These are phyloP conservation scores for Xylaria grammica DNA, from an alignment of 495 filamentous ascomycete genomes.

Conservation along the genomic window DNA sequence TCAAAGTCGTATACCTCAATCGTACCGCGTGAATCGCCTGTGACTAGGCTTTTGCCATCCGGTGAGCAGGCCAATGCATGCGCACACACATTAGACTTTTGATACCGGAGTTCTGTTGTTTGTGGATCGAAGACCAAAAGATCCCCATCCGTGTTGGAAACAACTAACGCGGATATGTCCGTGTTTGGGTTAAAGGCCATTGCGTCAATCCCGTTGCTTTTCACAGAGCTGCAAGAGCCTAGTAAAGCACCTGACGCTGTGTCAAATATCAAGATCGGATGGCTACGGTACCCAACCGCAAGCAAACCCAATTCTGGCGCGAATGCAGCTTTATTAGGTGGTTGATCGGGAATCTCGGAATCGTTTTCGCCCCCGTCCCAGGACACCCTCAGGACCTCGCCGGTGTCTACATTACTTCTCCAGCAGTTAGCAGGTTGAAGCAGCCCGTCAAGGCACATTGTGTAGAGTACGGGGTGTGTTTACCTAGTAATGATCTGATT, in stretches of 20 bases:
- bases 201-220: conserved; percentile 17
- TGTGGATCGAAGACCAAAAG: conserved; percentile 32
- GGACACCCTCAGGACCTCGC: conserved; percentile 13
- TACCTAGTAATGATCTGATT: conserved; percentile 13
- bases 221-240: conserved; percentile 11
- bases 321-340: conserved; percentile 25
- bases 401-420: conserved; percentile 15
- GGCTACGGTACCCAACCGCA: conserved; percentile 32
- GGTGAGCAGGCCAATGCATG: conserved; percentile 34
- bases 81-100: conserved; percentile 19
- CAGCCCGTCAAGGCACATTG: conserved; percentile 7
- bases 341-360: conserved; percentile 18
- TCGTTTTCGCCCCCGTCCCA: conserved; percentile 10
- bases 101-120: conserved; percentile 15
- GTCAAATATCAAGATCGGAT: conserved; percentile 32
- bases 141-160: conserved; percentile 24
- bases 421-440: conserved; percentile 8
- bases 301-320: conserved; percentile 25
- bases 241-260: conserved; percentile 17
- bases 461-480: not conserved
- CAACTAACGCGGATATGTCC: conserved; percentile 27
- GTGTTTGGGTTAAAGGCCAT: conserved; percentile 32
- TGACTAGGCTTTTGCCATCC: conserved; percentile 32
- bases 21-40: conserved; percentile 29
- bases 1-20: conserved; percentile 41